Evolutionary conservation across 192 early-diverging fungal genomes (phyloP).

Genomic region (Gonapodya prolifera): DNA sequence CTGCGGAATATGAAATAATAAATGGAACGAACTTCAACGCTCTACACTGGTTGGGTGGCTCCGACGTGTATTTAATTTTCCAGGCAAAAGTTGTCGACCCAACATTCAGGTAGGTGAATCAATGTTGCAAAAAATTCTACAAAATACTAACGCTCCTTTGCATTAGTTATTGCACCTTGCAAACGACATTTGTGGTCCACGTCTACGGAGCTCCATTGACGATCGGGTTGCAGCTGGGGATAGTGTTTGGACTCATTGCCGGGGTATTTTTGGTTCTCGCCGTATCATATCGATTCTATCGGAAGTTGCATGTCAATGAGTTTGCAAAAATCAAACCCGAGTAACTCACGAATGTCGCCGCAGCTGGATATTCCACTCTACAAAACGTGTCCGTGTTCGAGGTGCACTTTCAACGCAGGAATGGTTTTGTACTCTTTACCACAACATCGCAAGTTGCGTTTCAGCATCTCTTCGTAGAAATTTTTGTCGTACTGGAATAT

Average conservation of each 20-base stretch:
- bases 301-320: neutral
- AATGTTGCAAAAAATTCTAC: neutral
- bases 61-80: neutral
- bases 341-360: neutral
- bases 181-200: neutral
- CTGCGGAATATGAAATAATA: neutral
- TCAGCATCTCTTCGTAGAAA: neutral
- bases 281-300: neutral
- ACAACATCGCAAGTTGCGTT: neutral
- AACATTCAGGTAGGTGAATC: neutral
- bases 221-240: neutral
- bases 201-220: neutral
- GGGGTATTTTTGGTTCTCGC: neutral
- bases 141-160: neutral
- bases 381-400: neutral
- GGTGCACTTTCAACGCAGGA: neutral
- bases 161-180: neutral
- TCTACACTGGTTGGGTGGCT: neutral
- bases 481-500: neutral
- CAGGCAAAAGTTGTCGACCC: neutral
- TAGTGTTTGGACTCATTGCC: neutral
- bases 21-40: neutral
- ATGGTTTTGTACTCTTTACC: neutral
- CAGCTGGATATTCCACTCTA: too few relatives aligned
- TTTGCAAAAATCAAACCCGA: neutral